Base-by-base conservation (phyloP, 306 rosid species). In the Begonia loranthoides region DNA sequence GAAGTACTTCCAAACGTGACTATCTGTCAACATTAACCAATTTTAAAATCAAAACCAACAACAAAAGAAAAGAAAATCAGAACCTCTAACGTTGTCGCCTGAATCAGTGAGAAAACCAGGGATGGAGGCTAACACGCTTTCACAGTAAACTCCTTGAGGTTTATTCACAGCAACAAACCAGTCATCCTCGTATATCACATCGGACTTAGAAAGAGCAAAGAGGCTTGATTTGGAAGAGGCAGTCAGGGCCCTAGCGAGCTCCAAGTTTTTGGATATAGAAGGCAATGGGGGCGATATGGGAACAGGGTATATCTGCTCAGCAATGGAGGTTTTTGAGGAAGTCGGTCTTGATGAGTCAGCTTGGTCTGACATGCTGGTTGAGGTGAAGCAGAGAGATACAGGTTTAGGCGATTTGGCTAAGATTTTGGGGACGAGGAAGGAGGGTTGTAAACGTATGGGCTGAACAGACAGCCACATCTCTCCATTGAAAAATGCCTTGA, bases 61-160 rank as follows among this genome's bases (percentile, higher is more conserved):
- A 28, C 0, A 5, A 28, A 28, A 28, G 9, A 7, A 28, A 28
- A 28, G 8, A 28, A 28, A 28, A 28, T 28, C 6, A 28, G 36
- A 28, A 28, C 36, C 36, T 28, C 36, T 28, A 28, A 4, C 36
- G 36, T 28, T 7, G 36, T 7, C 36, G 36, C 36, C 36, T 15
- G 74, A 40, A 41, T 69, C 56, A 45, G 50, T 17, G 43, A 82
- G 82, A 16, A 56, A 49, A 40, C 74, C 40, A 50, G 78, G 69
- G 10, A 70, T 60, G 39, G 81, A 76, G 59, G 79, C 75, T 17
- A 89, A 69, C 16, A 89, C 79, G 60, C 12, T 64, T 61, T 85
- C 94, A 50, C 95, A 84, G 75, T 89, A 89, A 51, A 85, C 65
- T 19, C 93, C 97, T 22, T 58, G 77, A 34, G 82, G 97, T 61